Evolutionary conservation across 495 filamentous ascomycete genomes (phyloP).

Genomic region (Penicillium taxi): DNA sequence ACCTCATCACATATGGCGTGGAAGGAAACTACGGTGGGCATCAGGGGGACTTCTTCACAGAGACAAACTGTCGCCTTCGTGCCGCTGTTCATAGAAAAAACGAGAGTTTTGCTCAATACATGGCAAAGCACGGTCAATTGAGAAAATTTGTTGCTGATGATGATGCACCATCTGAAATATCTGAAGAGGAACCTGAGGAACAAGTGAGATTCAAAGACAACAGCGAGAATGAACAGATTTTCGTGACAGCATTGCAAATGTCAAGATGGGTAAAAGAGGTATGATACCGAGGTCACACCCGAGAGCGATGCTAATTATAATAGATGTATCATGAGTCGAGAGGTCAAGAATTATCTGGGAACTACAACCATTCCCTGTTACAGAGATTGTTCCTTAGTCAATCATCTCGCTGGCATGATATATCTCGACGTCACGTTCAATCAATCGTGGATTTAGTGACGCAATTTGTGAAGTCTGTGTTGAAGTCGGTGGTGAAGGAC

Average conservation of each 20-base stretch:
- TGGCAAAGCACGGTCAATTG: constrained; percentile 12
- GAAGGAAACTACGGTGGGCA: constrained; percentile 15
- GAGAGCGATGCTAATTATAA: not conserved
- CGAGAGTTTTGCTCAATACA: constrained; percentile 15
- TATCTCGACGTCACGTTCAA: constrained; percentile 13
- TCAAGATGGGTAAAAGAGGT: constrained; percentile 10
- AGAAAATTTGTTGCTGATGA: constrained; percentile 8
- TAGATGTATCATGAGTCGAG: constrained; percentile 19
- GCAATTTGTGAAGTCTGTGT: constrained; percentile 13
- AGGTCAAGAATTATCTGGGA: constrained; percentile 37
- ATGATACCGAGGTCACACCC: not conserved
- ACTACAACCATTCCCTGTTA: constrained; percentile 34
- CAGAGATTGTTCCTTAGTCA: constrained; percentile 33
- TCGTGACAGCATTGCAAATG: constrained; percentile 9
- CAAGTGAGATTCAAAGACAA: too few relatives aligned
- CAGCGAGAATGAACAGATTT: constrained; percentile 1
- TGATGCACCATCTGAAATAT: not conserved
- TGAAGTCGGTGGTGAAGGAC: constrained; percentile 12
- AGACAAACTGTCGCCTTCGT: constrained; percentile 9
- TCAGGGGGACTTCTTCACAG: constrained; percentile 9
- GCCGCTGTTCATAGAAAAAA: constrained; percentile 19
- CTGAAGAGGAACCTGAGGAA: too few relatives aligned
- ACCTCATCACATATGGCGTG: constrained; percentile 12
- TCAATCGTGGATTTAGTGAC: constrained; percentile 5
- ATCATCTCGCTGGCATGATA: constrained; percentile 21